Evolutionary conservation across 176 grass and related monocot genomes (phyloP).

Genomic region (Raddia distichophylla): DNA sequence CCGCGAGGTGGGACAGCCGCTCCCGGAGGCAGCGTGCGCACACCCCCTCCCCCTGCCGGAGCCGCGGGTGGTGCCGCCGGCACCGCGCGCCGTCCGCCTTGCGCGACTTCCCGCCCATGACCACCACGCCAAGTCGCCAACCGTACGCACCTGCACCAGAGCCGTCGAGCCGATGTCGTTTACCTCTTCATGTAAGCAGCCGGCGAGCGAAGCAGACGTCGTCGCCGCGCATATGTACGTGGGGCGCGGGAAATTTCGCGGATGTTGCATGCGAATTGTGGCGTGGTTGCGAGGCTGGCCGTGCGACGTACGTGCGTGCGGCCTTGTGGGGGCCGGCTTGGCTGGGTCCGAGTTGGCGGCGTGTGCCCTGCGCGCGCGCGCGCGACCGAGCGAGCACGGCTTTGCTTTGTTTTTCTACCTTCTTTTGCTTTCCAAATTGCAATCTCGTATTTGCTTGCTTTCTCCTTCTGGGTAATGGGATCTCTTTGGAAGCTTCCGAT

Average conservation of each 20-base stretch:
- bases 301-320: background rate
- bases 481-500: conserved; percentile 58
- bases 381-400: background rate
- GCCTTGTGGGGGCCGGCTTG: background rate
- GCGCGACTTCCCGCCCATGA: conserved; percentile 38
- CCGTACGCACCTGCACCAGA: too few species aligned
- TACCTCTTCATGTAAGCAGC: background rate
- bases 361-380: background rate
- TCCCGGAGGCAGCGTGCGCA: conserved; percentile 82
- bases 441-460: background rate
- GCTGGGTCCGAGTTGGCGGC: conserved; percentile 54
- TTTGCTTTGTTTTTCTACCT: background rate
- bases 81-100: conserved; percentile 43
- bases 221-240: conserved; percentile 18
- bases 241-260: conserved; percentile 21
- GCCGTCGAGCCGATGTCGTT: background rate
- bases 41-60: conserved; percentile 51
- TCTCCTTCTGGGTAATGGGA: conserved; percentile 11
- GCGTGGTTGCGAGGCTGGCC: conserved; percentile 40
- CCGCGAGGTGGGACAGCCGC: conserved; percentile 57
- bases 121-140: background rate
- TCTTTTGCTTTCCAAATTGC: background rate
- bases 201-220: background rate
- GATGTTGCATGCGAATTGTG: conserved; percentile 37
- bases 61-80: conserved; percentile 67